Evolutionary conservation across 108 stramenopile genomes (phyloP).

Genomic region (Licmophora abbreviata): DNA sequence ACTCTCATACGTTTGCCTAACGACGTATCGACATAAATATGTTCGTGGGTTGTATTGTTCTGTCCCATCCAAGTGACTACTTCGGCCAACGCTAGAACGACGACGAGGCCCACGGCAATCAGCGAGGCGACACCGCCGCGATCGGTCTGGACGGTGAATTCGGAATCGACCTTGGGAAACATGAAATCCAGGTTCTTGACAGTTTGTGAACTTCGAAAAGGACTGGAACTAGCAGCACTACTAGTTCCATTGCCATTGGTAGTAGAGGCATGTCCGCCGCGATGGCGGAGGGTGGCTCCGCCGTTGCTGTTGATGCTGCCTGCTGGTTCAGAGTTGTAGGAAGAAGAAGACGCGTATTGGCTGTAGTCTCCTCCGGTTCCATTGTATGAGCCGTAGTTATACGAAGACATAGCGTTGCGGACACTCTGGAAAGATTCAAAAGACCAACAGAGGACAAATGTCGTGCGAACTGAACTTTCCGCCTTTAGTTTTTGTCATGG

Average conservation of each 20-base stretch:
- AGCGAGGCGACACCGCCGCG: constrained; percentile 48
- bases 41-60: constrained; percentile 44
- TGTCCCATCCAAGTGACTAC: constrained; percentile 26
- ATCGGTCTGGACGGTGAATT: constrained; percentile 68
- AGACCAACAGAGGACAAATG: too few species aligned
- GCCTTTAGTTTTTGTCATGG: too few species aligned
- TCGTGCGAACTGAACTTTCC: too few species aligned
- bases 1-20: constrained; percentile 85
- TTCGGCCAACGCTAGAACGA: constrained; percentile 54
- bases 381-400: too few species aligned
- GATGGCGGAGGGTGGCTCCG: too few species aligned
- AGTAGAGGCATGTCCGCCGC: too few species aligned
- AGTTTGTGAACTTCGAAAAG: neutral
- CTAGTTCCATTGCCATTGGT: neutral
- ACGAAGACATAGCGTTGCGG: too few species aligned
- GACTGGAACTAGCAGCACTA: neutral
- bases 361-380: too few species aligned
- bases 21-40: constrained; percentile 68
- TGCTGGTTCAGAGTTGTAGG: too few species aligned
- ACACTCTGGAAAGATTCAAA: too few species aligned
- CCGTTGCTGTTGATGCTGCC: too few species aligned
- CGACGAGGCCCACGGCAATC: constrained; percentile 41
- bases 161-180: constrained; percentile 76
- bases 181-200: constrained; percentile 65
- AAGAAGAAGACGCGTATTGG: too few species aligned